These are phyloP conservation scores for Tetrapisispora pingtungensis DNA, from an alignment of 805 yeast species.

Conservation along the genomic window DNA sequence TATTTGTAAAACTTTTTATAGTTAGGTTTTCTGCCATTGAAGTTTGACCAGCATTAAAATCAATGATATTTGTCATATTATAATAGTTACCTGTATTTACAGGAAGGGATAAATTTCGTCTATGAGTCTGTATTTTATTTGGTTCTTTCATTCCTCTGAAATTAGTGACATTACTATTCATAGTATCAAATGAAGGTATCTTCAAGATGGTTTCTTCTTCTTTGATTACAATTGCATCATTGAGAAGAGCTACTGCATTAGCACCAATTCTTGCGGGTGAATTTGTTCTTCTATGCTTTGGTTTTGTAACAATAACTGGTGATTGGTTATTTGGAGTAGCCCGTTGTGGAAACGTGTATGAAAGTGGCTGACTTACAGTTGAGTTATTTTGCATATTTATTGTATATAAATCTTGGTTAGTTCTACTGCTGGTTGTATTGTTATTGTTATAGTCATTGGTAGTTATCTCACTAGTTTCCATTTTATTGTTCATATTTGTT, in stretches of 20 bases:
- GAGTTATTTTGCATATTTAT: background rate
- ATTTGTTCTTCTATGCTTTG: constrained; percentile 32
- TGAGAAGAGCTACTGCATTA: constrained; percentile 49
- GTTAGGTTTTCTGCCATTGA: background rate
- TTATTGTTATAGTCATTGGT: background rate
- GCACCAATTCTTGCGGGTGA: constrained; percentile 71
- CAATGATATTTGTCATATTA: constrained; percentile 18
- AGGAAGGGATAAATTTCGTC: constrained; percentile 4
- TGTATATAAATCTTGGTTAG: background rate
- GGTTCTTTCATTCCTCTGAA: background rate
- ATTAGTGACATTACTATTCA: background rate
- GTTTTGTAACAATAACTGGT: constrained; percentile 5
- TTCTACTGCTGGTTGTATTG: background rate
- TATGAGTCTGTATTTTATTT: constrained; percentile 1
- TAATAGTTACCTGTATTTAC: constrained; percentile 8
- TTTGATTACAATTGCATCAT: constrained; percentile 18
- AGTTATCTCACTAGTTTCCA: background rate
- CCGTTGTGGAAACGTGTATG: constrained; percentile 17
- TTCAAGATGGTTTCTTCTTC: constrained; percentile 16
- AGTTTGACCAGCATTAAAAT: constrained; percentile 8
- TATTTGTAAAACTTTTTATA: background rate
- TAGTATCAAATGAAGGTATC: background rate
- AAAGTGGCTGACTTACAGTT: constrained; percentile 6
- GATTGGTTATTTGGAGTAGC: constrained; percentile 10
- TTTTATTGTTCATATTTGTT: background rate